phyloP scores from a whole-genome alignment of 176 grass and related monocot species.

The Ensete glaucum region DNA sequence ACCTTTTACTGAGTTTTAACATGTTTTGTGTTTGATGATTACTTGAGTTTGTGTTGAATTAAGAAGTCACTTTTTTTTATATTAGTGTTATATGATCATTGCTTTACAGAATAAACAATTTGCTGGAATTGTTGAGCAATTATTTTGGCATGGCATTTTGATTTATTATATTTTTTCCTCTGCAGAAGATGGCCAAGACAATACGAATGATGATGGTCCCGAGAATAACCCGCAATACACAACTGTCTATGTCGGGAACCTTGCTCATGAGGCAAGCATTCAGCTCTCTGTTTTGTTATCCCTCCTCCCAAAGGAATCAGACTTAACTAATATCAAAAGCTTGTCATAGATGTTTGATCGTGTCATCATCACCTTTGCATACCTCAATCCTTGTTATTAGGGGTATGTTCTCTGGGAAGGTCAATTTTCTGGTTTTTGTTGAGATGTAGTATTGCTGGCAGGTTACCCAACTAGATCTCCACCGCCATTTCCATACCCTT shows the following conservation, averaged over 20 bases:
- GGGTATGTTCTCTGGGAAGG: neutral
- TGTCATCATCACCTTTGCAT: neutral
- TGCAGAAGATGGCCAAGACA: slow-evolving; percentile 52
- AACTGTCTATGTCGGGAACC: slow-evolving; percentile 94
- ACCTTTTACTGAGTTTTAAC: too few species aligned
- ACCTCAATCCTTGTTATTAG: neutral
- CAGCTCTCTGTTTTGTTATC: too few species aligned
- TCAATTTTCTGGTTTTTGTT: neutral
- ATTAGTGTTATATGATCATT: too few species aligned
- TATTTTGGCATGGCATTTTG: too few species aligned
- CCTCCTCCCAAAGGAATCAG: too few species aligned
- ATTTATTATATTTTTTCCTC: neutral
- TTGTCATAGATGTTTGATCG: neutral
- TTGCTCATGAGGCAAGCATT: slow-evolving; percentile 57
- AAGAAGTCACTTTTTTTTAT: too few species aligned
- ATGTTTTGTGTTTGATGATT: too few species aligned
- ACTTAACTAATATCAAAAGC: neutral
- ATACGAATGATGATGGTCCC: slow-evolving; percentile 58
- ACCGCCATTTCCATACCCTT: slow-evolving; percentile 73
- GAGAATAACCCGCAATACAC: slow-evolving; percentile 83
- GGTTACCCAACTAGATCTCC: slow-evolving; percentile 55
- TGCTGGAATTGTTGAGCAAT: too few species aligned
- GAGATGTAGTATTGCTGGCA: slow-evolving; percentile 1
- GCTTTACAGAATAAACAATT: too few species aligned
- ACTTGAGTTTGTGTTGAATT: too few species aligned